Evolutionary conservation across 345 rosid genomes (phyloP).

Genomic region (Gossypium anomalum): DNA sequence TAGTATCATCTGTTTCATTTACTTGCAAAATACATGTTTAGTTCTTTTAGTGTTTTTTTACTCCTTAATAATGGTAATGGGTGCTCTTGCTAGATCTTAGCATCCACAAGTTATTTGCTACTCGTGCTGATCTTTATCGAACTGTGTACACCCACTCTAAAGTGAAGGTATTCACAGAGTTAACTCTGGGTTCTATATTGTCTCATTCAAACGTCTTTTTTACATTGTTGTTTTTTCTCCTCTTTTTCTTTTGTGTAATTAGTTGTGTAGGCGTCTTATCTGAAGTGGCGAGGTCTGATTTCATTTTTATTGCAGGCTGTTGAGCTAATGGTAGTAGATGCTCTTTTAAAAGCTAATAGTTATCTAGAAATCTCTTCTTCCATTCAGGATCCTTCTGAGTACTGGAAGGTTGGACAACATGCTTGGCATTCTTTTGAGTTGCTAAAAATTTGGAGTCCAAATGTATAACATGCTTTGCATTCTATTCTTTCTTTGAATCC

Average conservation of each 20-base stretch:
- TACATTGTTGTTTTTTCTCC: background rate
- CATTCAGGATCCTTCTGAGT: slow-evolving; percentile 70
- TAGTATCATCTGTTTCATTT: slow-evolving; percentile 34
- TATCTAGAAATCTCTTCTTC: slow-evolving; percentile 54
- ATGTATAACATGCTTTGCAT: slow-evolving; percentile 1
- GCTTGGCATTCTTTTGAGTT: background rate
- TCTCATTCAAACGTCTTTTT: slow-evolving; percentile 10
- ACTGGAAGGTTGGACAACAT: slow-evolving; percentile 71
- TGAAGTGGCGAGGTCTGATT: slow-evolving; percentile 10
- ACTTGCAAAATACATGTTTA: slow-evolving; percentile 3
- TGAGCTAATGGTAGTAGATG: slow-evolving; percentile 92
- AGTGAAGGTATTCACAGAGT: slow-evolving; percentile 61
- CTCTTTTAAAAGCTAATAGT: slow-evolving; percentile 68
- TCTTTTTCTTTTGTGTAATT: slow-evolving; percentile 1
- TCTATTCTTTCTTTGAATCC: slow-evolving; percentile 26
- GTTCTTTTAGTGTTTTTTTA: background rate
- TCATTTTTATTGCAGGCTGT: slow-evolving; percentile 53
- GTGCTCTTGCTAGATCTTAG: slow-evolving; percentile 54
- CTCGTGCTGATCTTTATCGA: slow-evolving; percentile 91
- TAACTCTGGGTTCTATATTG: background rate
- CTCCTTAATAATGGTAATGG: slow-evolving; percentile 16
- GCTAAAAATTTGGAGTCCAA: background rate
- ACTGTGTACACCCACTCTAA: slow-evolving; percentile 93
- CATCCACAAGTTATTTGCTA: slow-evolving; percentile 72
- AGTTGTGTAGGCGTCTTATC: background rate